A percentile compares a stretch with the other conserved stretches of the same genome.
phyloP scores from a whole-genome alignment of 768 basidiomycete genomes.

The Trametes maxima region DNA sequence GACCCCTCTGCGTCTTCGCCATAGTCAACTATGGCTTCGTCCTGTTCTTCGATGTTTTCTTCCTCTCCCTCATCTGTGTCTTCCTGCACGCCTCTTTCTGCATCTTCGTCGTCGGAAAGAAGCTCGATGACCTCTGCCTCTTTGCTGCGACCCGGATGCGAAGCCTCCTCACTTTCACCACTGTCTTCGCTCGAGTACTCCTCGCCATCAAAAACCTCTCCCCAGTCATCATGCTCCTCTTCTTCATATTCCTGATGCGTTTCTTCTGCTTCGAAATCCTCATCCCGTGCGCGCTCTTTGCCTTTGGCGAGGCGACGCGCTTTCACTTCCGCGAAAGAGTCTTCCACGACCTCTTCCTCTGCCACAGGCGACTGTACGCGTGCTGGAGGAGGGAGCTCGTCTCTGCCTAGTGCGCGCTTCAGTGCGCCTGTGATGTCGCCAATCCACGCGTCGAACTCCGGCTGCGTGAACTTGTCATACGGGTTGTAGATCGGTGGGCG shows the following conservation, averaged over 20 bases:
- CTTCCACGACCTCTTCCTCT: constrained; percentile 42
- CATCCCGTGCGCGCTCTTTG: constrained; percentile 62
- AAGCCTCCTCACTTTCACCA: constrained; percentile 35
- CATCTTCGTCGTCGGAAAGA: constrained; percentile 25
- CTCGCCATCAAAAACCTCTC: constrained; percentile 28
- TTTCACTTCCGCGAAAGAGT: constrained; percentile 58
- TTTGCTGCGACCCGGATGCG: neutral
- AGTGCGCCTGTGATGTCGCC: constrained; percentile 60
- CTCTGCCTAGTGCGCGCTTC: constrained; percentile 58
- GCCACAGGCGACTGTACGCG: constrained; percentile 29
- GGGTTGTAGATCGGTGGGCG: constrained; percentile 67
- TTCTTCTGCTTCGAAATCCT: constrained; percentile 47
- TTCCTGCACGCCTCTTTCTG: constrained; percentile 7
- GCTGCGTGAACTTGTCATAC: constrained; percentile 70
- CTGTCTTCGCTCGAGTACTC: constrained; percentile 33
- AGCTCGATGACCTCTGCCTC: constrained; percentile 29
- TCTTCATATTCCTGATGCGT: constrained; percentile 33
- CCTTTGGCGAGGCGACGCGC: constrained; percentile 63
- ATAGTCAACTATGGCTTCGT: neutral
- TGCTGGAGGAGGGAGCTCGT: constrained; percentile 14
- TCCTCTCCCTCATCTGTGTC: neutral
- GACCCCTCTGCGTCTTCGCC: constrained; percentile 8
- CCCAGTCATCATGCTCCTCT: constrained; percentile 16
- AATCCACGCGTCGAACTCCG: constrained; percentile 74
- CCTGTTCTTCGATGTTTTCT: constrained; percentile 5